Conservation (phyloP, 768 basidiomycete genomes). For the Goffeauzyma gilvescens region DNA sequence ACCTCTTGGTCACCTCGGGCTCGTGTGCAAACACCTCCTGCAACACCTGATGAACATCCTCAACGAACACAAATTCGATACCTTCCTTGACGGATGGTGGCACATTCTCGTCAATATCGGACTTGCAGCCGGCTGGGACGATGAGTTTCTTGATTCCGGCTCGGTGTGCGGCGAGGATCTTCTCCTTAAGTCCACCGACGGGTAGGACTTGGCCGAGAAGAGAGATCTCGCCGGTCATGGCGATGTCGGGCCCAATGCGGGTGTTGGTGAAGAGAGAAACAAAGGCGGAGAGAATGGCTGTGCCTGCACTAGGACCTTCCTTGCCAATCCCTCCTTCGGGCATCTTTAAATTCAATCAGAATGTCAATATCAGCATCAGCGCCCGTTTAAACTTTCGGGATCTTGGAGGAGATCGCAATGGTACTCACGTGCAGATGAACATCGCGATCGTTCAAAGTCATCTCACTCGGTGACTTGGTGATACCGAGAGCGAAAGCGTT, state of each 20-base stretch:
- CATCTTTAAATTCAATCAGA: constrained; percentile 10
- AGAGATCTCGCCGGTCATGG: constrained; percentile 97
- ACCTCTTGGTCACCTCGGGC: constrained; percentile 42
- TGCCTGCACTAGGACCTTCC: constrained; percentile 92
- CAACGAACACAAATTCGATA: constrained; percentile 85
- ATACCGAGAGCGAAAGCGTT: constrained; percentile 80
- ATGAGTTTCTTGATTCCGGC: constrained; percentile 68
- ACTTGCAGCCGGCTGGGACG: constrained; percentile 49
- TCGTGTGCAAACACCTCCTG: constrained; percentile 63
- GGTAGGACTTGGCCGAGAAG: constrained; percentile 89
- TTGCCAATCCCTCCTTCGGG: constrained; percentile 36
- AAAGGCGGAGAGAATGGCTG: constrained; percentile 75
- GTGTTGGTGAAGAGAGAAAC: constrained; percentile 79
- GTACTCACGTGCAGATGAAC: constrained; percentile 68
- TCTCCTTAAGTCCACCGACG: constrained; percentile 73
- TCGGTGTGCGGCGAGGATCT: constrained; percentile 69
- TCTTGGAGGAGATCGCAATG: background rate
- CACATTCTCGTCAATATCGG: constrained; percentile 94
- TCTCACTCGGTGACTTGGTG: constrained; percentile 48
- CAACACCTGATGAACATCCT: constrained; percentile 75
- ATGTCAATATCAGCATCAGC: background rate
- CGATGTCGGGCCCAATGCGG: constrained; percentile 66
- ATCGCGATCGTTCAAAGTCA: constrained; percentile 67
- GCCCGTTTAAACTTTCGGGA: background rate
- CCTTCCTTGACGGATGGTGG: constrained; percentile 88